Conservation (phyloP, 2,329 filamentous ascomycete genomes). For the Curvularia eragrostidis region DNA sequence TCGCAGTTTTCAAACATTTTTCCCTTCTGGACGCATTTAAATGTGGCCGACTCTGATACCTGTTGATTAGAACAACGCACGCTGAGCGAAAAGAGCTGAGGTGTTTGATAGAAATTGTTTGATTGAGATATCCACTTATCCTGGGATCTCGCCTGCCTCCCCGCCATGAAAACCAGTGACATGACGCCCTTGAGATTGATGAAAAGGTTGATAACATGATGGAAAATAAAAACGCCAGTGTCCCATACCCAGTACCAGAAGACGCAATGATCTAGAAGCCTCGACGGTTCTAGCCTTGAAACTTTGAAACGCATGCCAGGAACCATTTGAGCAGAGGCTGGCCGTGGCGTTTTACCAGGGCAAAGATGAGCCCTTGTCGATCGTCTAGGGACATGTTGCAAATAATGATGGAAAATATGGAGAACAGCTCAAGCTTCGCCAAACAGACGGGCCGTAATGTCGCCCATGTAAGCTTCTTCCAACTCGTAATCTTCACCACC, state of each 20-base stretch:
- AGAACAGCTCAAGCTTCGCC: conserved; percentile 64
- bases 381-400: conserved; percentile 3
- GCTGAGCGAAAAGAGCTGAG: not conserved
- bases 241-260: not conserved
- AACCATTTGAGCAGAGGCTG: not conserved
- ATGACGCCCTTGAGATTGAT: conserved; percentile 6
- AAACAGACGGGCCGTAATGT: conserved; percentile 84
- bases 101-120: not conserved
- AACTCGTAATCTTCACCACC: conserved; percentile 81
- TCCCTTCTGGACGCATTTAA: not conserved
- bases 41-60: not conserved
- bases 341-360: not conserved
- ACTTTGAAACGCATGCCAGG: not conserved
- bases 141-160: not conserved
- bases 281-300: conserved; percentile 1
- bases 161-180: not conserved
- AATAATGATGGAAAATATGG: not conserved
- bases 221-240: not conserved
- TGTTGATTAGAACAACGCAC: not conserved
- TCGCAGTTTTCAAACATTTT: not conserved
- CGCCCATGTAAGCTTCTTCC: conserved; percentile 89
- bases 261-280: not conserved
- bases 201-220: not conserved
- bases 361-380: not conserved
- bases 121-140: conserved; percentile 1